phyloP scores from a whole-genome alignment of 1,139 yeast species.

The Suzukiozyma palmioleophila region DNA sequence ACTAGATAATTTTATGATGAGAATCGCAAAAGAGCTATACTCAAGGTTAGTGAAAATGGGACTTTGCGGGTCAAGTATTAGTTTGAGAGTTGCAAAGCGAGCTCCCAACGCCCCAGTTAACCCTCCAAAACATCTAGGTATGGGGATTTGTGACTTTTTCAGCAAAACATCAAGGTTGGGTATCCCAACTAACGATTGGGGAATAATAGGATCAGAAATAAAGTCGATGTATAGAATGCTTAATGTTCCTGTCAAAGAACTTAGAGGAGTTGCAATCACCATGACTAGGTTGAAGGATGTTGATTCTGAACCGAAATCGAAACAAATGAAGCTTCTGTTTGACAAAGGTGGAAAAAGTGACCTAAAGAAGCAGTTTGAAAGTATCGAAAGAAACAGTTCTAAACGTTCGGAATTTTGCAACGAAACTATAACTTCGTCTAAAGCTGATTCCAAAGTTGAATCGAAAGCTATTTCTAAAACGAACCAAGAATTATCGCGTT shows the following conservation, averaged over 20 bases:
- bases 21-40: constrained; percentile 58
- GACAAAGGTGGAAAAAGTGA: constrained; percentile 3
- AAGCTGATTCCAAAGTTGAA: constrained; percentile 5
- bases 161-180: constrained; percentile 63
- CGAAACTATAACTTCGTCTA: not conserved
- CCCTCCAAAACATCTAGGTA: constrained; percentile 78
- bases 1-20: constrained; percentile 57
- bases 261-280: constrained; percentile 77
- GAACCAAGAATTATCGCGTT: constrained; percentile 5
- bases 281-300: constrained; percentile 51
- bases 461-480: constrained; percentile 12
- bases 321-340: constrained; percentile 44
- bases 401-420: not conserved
- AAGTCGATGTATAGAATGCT: constrained; percentile 53
- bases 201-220: constrained; percentile 57
- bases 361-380: not conserved
- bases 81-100: constrained; percentile 62
- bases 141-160: constrained; percentile 70
- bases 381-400: not conserved
- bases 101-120: constrained; percentile 63
- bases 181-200: constrained; percentile 57
- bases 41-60: constrained; percentile 45
- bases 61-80: constrained; percentile 52
- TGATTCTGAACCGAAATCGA: constrained; percentile 21
- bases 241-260: constrained; percentile 58